Evolutionary conservation across 495 filamentous ascomycete species (phyloP), one percentile per base, ranked within the genome.

Genomic region (Diplogelasinospora grovesii): DNA sequence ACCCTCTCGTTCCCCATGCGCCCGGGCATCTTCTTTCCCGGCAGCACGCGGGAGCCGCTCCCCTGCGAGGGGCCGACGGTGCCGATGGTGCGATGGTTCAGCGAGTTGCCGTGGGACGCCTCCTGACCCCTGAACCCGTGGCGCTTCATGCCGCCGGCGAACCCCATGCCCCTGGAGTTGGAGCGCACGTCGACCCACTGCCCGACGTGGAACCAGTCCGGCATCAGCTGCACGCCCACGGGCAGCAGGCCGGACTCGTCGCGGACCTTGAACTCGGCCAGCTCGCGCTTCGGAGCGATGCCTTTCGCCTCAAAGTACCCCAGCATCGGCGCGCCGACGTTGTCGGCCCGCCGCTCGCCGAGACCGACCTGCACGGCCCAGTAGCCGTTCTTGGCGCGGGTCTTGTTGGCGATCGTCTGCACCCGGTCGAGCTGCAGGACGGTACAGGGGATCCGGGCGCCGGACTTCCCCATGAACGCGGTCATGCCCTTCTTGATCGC

Each of bases 1-100:
- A 86, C 83, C 48, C 78, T 77, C 60, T 89, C 71, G 41, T 81
- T 81, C 18, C 92, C 92, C 92, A 98, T 96, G 30, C 86, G 76
- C 41, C 92, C 92, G 15, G 92, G 78, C 92, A 98, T 98, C 64
- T 85, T 86, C 79, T 98, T 98, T 36, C 92, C 92, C 0, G 92
- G 92, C 43, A 83, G 76, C 28, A 98, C 92, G 52, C 92, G 73
- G 29, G 86, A 92, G 60, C 92, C 92, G 59, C 85, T 79, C 48
- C 92, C 92, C 62, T 98, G 92, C 52, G 81, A 81, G 25, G 81
- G 85, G 48, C 92, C 92, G 9, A 77, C 69, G 4, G 85, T 89
- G 70, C 92, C 92, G 70, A 95, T 83, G 2, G 83, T 80, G 54
- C 92, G 75, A 70, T 98, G 92, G 34, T 82, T 86, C 64, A 85